Conservation (phyloP, 441 rosid genomes). For the Adansonia madagascariensis region DNA sequence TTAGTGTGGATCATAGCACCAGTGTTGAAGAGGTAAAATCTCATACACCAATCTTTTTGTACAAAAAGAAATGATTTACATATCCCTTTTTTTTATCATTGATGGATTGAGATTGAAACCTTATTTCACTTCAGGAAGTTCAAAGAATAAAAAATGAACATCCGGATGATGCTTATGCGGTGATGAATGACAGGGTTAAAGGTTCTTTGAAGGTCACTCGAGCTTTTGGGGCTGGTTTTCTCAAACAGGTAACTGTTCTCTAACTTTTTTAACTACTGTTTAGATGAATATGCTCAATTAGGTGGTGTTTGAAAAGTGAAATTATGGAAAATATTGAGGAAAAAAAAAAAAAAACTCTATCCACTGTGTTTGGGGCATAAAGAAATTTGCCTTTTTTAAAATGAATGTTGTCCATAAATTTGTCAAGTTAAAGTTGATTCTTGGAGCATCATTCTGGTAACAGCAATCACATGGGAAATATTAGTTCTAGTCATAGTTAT, state of each 20-base stretch:
- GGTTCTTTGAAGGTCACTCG: slow-evolving; percentile 94
- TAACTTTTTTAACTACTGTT: background rate
- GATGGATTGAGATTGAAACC: slow-evolving; percentile 6
- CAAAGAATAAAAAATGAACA: slow-evolving; percentile 78
- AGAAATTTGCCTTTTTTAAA: background rate
- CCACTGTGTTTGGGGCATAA: background rate
- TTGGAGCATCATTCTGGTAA: background rate
- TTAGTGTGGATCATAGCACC: slow-evolving; percentile 81
- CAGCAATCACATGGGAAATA: background rate
- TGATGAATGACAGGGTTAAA: slow-evolving; percentile 83
- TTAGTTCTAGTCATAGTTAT: background rate
- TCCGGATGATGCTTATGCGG: slow-evolving; percentile 66
- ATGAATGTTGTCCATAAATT: background rate
- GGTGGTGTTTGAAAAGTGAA: background rate
- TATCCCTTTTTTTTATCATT: background rate
- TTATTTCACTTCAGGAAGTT: slow-evolving; percentile 68
- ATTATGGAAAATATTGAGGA: background rate
- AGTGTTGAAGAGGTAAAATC: slow-evolving; percentile 62
- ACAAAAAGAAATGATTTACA: background rate
- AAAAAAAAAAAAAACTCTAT: background rate
- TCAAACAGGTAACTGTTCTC: slow-evolving; percentile 69
- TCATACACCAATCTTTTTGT: background rate
- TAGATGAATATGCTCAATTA: background rate
- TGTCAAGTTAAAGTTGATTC: background rate
- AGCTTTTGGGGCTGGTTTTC: slow-evolving; percentile 96